phyloP scores from a whole-genome alignment of 805 yeast species.

The Cyberlindnera saturnus region DNA sequence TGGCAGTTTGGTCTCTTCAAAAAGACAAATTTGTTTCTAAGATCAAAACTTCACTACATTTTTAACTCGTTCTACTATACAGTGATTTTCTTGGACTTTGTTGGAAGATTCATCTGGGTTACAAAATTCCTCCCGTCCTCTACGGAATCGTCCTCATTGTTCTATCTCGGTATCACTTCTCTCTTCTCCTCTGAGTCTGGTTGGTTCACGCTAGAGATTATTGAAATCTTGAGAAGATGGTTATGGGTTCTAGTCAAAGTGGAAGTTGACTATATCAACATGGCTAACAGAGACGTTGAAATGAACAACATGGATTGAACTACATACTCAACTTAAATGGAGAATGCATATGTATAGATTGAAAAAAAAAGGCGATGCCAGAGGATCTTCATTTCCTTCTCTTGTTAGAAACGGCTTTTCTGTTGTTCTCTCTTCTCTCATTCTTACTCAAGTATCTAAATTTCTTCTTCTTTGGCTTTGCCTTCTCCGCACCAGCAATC shows the following conservation, averaged over 20 bases:
- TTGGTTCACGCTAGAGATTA: slow-evolving; percentile 56
- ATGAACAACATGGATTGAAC: slow-evolving; percentile 2
- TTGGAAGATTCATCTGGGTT: slow-evolving; percentile 74
- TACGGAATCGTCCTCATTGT: too few relatives aligned
- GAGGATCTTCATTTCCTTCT: slow-evolving; percentile 20
- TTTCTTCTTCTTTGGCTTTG: slow-evolving; percentile 57
- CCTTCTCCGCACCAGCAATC: slow-evolving; percentile 26
- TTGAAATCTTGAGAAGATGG: slow-evolving; percentile 82
- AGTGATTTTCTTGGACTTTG: slow-evolving; percentile 56
- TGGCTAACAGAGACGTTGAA: slow-evolving; percentile 8
- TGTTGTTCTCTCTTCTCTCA: slow-evolving; percentile 61
- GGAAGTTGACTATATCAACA: slow-evolving; percentile 53
- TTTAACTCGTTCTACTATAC: slow-evolving; percentile 38
- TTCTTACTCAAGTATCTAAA: slow-evolving; percentile 80
- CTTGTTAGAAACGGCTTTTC: slow-evolving; percentile 36
- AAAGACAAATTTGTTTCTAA: slow-evolving; percentile 2
- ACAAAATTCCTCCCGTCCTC: slow-evolving; percentile 36
- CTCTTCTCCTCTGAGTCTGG: slow-evolving; percentile 42
- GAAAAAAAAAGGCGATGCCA: not conserved
- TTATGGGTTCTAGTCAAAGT: slow-evolving; percentile 83
- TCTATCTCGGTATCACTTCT: slow-evolving; percentile 1
- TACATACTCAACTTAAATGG: not conserved
- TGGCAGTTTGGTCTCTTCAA: slow-evolving; percentile 59
- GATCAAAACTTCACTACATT: slow-evolving; percentile 4
- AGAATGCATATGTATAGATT: not conserved